These are phyloP conservation scores for Termitomyces eurrhizus DNA, from an alignment of 768 basidiomycete genomes.

Conservation along the genomic window DNA sequence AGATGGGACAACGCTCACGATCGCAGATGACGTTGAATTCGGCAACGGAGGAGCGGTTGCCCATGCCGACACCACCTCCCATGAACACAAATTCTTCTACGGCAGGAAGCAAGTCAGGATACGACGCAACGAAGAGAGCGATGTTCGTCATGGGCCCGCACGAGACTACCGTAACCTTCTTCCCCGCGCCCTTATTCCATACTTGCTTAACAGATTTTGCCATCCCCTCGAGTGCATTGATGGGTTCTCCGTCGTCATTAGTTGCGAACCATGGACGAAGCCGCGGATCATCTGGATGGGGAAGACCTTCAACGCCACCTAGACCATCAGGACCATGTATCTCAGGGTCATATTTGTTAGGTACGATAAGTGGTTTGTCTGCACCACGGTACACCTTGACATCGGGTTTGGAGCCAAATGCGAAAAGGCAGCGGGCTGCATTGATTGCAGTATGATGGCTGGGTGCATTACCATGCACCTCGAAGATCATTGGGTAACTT, in stretches of 20 bases:
- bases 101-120: conserved; percentile 47
- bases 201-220: conserved; percentile 44
- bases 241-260: conserved; percentile 33
- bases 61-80: conserved; percentile 87
- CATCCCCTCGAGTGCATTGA: conserved; percentile 70
- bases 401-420: conserved; percentile 58
- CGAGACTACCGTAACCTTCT: conserved; percentile 66
- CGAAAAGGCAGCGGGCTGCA: conserved; percentile 72
- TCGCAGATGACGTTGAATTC: conserved; percentile 84
- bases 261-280: conserved; percentile 49
- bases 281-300: conserved; percentile 39
- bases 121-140: conserved; percentile 57
- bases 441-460: conserved; percentile 62
- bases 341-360: conserved; percentile 60
- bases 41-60: conserved; percentile 76
- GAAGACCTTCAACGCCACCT: conserved; percentile 79
- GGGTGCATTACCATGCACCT: conserved; percentile 83
- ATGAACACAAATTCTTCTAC: conserved; percentile 79
- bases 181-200: conserved; percentile 57
- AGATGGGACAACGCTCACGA: conserved; percentile 45
- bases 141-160: conserved; percentile 87
- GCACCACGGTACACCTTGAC: conserved; percentile 71
- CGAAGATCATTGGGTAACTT: background rate
- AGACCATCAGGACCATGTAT: conserved; percentile 86
- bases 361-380: conserved; percentile 60